Conservation (phyloP, 192 early-diverging fungal species). For the Anaeromyces robustus region DNA sequence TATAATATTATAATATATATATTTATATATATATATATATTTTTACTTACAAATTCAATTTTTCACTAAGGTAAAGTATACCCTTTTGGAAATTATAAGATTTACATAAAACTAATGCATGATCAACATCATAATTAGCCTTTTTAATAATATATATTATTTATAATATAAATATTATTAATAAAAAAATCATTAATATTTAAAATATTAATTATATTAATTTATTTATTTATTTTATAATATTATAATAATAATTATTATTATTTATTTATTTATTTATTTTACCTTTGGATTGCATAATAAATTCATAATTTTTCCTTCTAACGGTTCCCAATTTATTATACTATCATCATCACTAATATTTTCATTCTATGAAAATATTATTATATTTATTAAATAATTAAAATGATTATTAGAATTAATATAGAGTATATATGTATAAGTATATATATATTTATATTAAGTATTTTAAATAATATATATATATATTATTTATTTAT, state of each 20-base stretch:
- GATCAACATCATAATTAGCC: conserved; percentile 68
- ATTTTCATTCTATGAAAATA: background rate
- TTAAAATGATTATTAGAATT: no score
- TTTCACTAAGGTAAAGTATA: conserved; percentile 74
- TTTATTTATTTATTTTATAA: background rate
- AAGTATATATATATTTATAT: no score
- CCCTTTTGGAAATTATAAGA: conserved; percentile 70
- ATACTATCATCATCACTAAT: background rate
- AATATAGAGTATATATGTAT: no score
- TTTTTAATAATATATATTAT: conserved; percentile 4
- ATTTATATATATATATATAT: background rate
- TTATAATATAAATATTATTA: no score
- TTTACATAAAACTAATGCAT: conserved; percentile 81
- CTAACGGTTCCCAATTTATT: conserved; percentile 2
- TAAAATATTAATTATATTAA: conserved; percentile 1
- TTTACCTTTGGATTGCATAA: conserved; percentile 48
- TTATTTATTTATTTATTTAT: background rate
- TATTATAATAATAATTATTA: background rate
- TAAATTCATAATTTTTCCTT: conserved; percentile 51
- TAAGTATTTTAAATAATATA: no score
- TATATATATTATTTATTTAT: no score
- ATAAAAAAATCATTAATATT: no score
- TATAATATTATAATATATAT: background rate
- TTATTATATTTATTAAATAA: no score
- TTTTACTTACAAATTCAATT: conserved; percentile 45